Conservation (phyloP, 495 filamentous ascomycete genomes). For the Annulohypoxylon maeteangense region DNA sequence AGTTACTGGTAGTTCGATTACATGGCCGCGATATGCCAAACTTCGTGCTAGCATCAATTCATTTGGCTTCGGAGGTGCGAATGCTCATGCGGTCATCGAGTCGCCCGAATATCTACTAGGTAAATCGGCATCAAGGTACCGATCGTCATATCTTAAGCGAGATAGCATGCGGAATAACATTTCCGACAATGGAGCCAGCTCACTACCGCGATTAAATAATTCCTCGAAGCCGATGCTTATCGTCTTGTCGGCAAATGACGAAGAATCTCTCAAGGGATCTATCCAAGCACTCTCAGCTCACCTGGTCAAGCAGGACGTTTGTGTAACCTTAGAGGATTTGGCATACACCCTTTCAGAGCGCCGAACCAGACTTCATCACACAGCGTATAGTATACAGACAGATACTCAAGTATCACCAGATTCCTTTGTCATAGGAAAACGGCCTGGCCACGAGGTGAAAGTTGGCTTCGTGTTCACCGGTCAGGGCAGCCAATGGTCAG, state of each 20-base stretch:
- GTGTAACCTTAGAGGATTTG: slow-evolving; percentile 22
- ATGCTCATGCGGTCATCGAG: slow-evolving; percentile 64
- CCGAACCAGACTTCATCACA: slow-evolving; percentile 34
- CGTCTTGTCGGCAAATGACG: slow-evolving; percentile 37
- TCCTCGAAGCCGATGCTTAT: background rate
- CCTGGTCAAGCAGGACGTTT: slow-evolving; percentile 10
- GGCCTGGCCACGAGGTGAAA: background rate
- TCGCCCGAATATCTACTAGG: background rate
- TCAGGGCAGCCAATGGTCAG: slow-evolving; percentile 58
- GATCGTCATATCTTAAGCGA: background rate
- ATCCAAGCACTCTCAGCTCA: background rate
- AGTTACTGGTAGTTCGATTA: background rate
- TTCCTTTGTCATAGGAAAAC: background rate
- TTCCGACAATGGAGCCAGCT: background rate
- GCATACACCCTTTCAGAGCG: slow-evolving; percentile 44
- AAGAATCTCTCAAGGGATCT: background rate
- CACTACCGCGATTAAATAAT: background rate
- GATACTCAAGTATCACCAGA: background rate
- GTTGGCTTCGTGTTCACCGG: background rate
- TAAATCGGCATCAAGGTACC: background rate
- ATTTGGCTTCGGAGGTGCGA: slow-evolving; percentile 66
- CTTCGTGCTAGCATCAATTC: slow-evolving; percentile 61
- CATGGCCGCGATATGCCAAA: slow-evolving; percentile 20
- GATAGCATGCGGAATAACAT: background rate
- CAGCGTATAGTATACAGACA: slow-evolving; percentile 24